Conservation (phyloP, 371 early-diverging fungal genomes). For the Blastocladiella emersonii region DNA sequence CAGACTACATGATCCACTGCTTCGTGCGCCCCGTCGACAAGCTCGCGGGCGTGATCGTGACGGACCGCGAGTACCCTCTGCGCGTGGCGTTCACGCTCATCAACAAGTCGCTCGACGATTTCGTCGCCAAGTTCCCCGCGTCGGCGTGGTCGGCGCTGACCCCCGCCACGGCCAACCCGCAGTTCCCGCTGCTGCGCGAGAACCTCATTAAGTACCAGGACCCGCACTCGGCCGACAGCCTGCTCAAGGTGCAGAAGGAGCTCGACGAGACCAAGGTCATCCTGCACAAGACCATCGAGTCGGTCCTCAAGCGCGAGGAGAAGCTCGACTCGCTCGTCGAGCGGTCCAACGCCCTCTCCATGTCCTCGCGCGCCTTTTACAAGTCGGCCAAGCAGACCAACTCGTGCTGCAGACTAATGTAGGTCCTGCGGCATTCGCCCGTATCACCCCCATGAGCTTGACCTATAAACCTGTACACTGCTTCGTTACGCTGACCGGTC, state of each 20-base stretch:
- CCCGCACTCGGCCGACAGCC: conserved; percentile 83
- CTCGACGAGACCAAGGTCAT: conserved; percentile 95
- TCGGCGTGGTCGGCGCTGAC: conserved; percentile 35
- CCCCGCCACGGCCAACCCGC: conserved; percentile 10
- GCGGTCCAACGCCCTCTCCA: conserved; percentile 73
- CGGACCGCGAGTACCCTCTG: conserved; percentile 84
- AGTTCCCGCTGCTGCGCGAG: conserved; percentile 58
- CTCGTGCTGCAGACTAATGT: conserved; percentile 67
- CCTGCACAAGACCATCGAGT: conserved; percentile 94
- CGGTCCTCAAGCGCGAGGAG: conserved; percentile 90
- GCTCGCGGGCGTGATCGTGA: conserved; percentile 61
- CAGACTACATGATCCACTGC: conserved; percentile 73
- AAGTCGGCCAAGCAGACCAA: conserved; percentile 97
- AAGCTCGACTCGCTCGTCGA: conserved; percentile 91
- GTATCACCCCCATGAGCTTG: no score
- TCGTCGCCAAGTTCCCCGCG: conserved; percentile 42
- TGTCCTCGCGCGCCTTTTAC: conserved; percentile 92
- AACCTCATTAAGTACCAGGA: conserved; percentile 76
- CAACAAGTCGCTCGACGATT: conserved; percentile 79
- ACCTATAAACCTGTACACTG: no score
- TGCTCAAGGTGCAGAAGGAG: conserved; percentile 92
- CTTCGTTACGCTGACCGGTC: no score
- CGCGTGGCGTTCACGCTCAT: conserved; percentile 79
- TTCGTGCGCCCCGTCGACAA: conserved; percentile 52
- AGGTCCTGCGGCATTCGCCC: no score